phyloP scores from a whole-genome alignment of 345 rosid genomes.

The Citrus hindsii region DNA sequence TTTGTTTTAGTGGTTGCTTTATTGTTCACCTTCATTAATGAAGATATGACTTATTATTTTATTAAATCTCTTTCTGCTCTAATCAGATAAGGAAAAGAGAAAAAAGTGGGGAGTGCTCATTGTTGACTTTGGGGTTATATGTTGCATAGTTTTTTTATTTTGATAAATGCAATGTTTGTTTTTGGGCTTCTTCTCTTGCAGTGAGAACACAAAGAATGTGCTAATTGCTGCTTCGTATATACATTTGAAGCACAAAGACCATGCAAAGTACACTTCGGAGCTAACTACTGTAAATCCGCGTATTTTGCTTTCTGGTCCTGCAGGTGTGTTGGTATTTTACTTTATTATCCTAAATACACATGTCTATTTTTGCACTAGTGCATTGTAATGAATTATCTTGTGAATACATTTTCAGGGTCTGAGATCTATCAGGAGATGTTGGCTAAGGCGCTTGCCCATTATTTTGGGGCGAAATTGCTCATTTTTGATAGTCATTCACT shows the following conservation, averaged over 20 bases:
- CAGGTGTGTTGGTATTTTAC: constrained; percentile 46
- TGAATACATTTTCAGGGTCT: constrained; percentile 55
- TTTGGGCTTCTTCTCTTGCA: constrained; percentile 27
- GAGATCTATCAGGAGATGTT: constrained; percentile 92
- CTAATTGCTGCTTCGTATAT: constrained; percentile 74
- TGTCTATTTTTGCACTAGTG: neutral
- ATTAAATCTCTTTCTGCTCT: neutral
- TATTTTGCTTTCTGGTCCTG: constrained; percentile 91
- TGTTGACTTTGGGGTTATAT: neutral
- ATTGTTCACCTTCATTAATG: neutral
- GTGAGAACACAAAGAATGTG: constrained; percentile 76
- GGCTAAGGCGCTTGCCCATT: constrained; percentile 80
- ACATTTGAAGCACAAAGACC: constrained; percentile 78
- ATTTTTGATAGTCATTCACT: constrained; percentile 75
- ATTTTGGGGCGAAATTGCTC: constrained; percentile 78
- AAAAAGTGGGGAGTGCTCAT: neutral
- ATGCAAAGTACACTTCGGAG: constrained; percentile 67
- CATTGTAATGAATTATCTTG: neutral
- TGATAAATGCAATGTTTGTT: neutral
- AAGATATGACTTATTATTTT: neutral
- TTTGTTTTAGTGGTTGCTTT: neutral
- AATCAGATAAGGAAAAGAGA: neutral
- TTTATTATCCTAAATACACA: neutral
- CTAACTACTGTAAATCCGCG: constrained; percentile 73
- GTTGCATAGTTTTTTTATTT: neutral